Conservation (phyloP, 148 eudicot species). For the Chenopodium formosanum region DNA sequence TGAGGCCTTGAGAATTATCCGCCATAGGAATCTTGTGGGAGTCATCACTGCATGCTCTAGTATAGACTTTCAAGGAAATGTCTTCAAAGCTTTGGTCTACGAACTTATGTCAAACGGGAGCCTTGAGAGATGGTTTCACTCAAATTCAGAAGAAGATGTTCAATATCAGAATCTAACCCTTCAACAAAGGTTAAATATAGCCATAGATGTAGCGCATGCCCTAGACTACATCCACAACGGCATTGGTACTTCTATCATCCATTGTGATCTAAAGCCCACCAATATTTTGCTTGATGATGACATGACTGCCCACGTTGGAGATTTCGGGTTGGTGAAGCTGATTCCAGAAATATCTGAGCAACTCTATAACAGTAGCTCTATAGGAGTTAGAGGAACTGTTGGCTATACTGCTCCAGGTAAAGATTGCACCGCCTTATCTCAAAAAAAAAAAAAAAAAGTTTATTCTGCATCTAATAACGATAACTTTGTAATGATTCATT, state of each 20-base stretch:
- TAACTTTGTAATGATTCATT: background rate
- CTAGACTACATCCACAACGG: constrained; percentile 19
- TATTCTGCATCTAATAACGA: no score
- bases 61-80: constrained; percentile 21
- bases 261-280: constrained; percentile 20
- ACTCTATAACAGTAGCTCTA: constrained; percentile 5
- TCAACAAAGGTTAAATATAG: constrained; percentile 29
- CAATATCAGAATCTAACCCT: constrained; percentile 13
- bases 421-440: background rate
- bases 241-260: background rate
- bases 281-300: constrained; percentile 13
- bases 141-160: background rate
- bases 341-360: constrained; percentile 12
- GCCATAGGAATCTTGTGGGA: constrained; percentile 27
- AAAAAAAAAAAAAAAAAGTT: no score
- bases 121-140: constrained; percentile 28
- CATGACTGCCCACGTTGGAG: constrained; percentile 16
- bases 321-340: constrained; percentile 22
- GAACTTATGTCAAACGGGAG: constrained; percentile 27
- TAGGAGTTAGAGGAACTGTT: constrained; percentile 15
- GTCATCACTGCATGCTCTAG: constrained; percentile 28
- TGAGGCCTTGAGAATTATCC: constrained; percentile 25
- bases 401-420: constrained; percentile 26
- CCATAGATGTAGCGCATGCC: constrained; percentile 16
- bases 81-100: constrained; percentile 24